Conservation (phyloP, 208 protist genomes). For the Trypanosoma caninum region DNA sequence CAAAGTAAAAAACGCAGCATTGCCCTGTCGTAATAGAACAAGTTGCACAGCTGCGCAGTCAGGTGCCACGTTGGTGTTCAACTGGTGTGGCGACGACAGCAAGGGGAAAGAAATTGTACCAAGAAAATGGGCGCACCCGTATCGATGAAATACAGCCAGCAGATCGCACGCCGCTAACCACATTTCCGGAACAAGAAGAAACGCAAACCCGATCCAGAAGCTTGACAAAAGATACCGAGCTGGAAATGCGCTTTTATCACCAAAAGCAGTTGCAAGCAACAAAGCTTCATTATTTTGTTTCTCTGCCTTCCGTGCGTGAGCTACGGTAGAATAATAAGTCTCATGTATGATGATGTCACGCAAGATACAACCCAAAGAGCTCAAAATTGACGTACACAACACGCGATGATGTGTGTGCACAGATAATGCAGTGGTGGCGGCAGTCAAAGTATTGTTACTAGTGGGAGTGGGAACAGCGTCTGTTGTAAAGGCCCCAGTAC, state of each 20-base stretch:
- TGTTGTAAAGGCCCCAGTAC: background rate
- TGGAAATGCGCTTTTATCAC: conserved; percentile 19
- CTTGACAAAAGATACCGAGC: conserved; percentile 13
- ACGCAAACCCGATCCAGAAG: conserved; percentile 26
- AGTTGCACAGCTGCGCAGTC: conserved; percentile 22
- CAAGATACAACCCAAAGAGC: conserved; percentile 17
- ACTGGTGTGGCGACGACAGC: background rate
- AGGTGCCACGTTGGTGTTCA: background rate
- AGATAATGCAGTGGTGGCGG: no score
- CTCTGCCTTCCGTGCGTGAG: background rate
- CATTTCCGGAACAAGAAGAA: conserved; percentile 9
- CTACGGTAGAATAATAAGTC: conserved; percentile 10
- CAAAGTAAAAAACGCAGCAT: background rate
- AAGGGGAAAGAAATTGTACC: conserved; percentile 4
- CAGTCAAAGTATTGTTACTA: no score
- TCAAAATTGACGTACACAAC: conserved; percentile 8
- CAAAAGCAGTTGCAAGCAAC: conserved; percentile 11
- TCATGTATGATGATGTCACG: conserved; percentile 27
- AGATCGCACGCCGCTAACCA: conserved; percentile 22
- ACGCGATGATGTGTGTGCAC: background rate
- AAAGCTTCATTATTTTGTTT: conserved; percentile 11
- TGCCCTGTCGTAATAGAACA: conserved; percentile 21
- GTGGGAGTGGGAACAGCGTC: no score
- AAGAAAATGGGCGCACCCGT: conserved; percentile 19
- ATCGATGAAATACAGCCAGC: conserved; percentile 24